Evolutionary conservation across 176 grass and related monocot species (phyloP).

Genomic region (Carex littledalei): DNA sequence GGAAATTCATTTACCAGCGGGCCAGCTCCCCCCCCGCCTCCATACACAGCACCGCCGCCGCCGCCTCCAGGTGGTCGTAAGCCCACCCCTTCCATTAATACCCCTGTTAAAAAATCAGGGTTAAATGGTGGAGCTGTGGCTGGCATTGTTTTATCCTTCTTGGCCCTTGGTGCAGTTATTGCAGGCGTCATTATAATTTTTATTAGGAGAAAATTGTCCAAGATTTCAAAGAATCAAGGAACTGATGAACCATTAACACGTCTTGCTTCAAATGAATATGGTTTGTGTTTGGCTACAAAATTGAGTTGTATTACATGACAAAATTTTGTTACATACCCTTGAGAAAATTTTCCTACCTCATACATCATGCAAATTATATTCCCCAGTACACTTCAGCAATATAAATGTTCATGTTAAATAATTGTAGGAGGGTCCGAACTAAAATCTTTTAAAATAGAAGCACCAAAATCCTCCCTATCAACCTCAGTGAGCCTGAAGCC

Average conservation of each 20-base stretch:
- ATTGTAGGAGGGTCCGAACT: slow-evolving; percentile 33
- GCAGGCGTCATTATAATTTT: slow-evolving; percentile 45
- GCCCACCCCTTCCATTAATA: slow-evolving; percentile 15
- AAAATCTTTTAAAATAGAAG: slow-evolving; percentile 39
- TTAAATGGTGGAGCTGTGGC: slow-evolving; percentile 49
- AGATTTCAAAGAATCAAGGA: slow-evolving; percentile 20
- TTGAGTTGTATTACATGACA: not conserved
- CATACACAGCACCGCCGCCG: slow-evolving; percentile 38
- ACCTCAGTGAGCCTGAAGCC: slow-evolving; percentile 73
- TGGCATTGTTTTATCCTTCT: slow-evolving; percentile 61
- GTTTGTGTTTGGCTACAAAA: slow-evolving; percentile 1
- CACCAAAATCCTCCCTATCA: slow-evolving; percentile 31
- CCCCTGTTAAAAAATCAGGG: slow-evolving; percentile 34
- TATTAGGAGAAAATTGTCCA: slow-evolving; percentile 32
- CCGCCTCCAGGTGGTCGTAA: slow-evolving; percentile 20
- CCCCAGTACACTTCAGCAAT: not conserved
- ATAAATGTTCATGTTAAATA: not conserved
- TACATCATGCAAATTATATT: not conserved
- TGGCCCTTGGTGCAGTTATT: slow-evolving; percentile 41
- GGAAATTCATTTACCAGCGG: slow-evolving; percentile 70
- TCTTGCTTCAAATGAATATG: slow-evolving; percentile 42
- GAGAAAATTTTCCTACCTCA: not conserved
- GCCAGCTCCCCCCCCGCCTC: slow-evolving; percentile 59
- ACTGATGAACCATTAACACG: slow-evolving; percentile 37
- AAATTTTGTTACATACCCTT: not conserved